Evolutionary conservation across 2,329 filamentous ascomycete genomes (phyloP).

Genomic region (Cercospora sp.): DNA sequence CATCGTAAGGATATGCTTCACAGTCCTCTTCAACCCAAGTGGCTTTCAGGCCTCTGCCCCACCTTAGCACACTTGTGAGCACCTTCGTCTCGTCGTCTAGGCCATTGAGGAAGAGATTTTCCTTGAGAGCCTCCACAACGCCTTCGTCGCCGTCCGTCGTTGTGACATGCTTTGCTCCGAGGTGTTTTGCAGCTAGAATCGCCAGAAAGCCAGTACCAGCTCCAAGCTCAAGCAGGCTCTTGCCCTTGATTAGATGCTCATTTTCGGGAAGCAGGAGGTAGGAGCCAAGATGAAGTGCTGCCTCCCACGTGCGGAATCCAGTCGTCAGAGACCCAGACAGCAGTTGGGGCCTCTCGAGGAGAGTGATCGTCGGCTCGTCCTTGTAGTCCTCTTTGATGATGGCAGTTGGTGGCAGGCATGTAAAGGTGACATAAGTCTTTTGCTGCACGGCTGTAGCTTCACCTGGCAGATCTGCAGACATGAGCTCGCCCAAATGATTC

Average conservation of each 20-base stretch:
- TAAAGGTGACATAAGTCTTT: constrained; percentile 75
- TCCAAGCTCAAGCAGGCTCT: constrained; percentile 69
- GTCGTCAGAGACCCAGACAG: constrained; percentile 73
- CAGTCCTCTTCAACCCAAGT: constrained; percentile 58
- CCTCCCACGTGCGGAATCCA: constrained; percentile 79
- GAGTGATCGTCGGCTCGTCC: constrained; percentile 51
- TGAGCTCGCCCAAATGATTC: constrained; percentile 63
- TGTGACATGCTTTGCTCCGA: constrained; percentile 61
- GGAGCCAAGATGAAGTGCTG: constrained; percentile 70
- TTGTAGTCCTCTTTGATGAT: constrained; percentile 20
- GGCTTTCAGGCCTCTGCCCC: constrained; percentile 62
- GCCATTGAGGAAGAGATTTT: constrained; percentile 68
- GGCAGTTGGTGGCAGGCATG: constrained; percentile 37
- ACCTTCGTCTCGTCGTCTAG: constrained; percentile 55
- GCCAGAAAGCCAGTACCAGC: constrained; percentile 76
- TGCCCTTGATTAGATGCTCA: constrained; percentile 52
- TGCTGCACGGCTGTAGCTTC: constrained; percentile 68
- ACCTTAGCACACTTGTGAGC: constrained; percentile 59
- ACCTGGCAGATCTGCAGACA: constrained; percentile 64
- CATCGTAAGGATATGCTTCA: constrained; percentile 53
- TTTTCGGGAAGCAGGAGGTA: constrained; percentile 60
- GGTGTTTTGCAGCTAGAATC: constrained; percentile 69
- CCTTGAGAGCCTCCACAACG: constrained; percentile 66
- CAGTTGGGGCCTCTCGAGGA: constrained; percentile 68
- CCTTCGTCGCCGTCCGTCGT: constrained; percentile 74